Percentiles rank a stretch among this genome's conserved stretches.
These are phyloP conservation scores for Isatis tinctoria DNA, from an alignment of 345 rosid species.

Conservation along the genomic window DNA sequence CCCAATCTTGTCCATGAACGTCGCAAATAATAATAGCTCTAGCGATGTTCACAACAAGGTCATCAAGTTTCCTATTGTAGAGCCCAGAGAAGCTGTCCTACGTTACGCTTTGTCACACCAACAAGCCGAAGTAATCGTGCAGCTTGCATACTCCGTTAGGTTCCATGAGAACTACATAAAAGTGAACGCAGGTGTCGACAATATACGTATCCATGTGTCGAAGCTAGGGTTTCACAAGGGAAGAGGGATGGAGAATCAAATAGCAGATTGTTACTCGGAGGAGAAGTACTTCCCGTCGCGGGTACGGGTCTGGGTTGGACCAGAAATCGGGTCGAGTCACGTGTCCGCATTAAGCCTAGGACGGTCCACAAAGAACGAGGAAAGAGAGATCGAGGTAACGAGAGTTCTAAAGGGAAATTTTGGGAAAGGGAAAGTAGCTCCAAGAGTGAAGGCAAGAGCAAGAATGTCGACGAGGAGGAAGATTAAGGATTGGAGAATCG, in stretches of 20 bases:
- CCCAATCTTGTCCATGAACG: constrained; percentile 58
- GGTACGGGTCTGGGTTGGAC: constrained; percentile 75
- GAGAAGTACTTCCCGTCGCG: constrained; percentile 66
- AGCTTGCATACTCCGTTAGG: constrained; percentile 59
- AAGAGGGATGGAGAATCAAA: constrained; percentile 29
- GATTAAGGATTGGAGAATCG: constrained; percentile 73
- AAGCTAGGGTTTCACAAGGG: constrained; percentile 52
- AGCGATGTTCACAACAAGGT: constrained; percentile 11
- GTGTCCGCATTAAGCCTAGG: constrained; percentile 71
- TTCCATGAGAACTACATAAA: constrained; percentile 57
- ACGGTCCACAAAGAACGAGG: constrained; percentile 61
- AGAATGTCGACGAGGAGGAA: constrained; percentile 45
- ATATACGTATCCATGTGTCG: constrained; percentile 68
- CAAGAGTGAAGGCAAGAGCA: constrained; percentile 49
- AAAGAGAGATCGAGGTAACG: constrained; percentile 39
- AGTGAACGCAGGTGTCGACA: constrained; percentile 63
- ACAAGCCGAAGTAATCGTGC: constrained; percentile 68
- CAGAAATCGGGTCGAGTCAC: constrained; percentile 71
- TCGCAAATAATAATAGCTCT: constrained; percentile 30
- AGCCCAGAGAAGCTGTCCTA: constrained; percentile 58
- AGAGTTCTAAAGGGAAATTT: constrained; percentile 39
- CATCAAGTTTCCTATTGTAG: constrained; percentile 38
- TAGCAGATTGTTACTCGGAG: constrained; percentile 29
- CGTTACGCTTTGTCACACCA: constrained; percentile 79
- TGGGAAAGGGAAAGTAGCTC: constrained; percentile 35